These are phyloP conservation scores for Suillus ampliporus DNA, from an alignment of 768 basidiomycete genomes.

Conservation along the genomic window DNA sequence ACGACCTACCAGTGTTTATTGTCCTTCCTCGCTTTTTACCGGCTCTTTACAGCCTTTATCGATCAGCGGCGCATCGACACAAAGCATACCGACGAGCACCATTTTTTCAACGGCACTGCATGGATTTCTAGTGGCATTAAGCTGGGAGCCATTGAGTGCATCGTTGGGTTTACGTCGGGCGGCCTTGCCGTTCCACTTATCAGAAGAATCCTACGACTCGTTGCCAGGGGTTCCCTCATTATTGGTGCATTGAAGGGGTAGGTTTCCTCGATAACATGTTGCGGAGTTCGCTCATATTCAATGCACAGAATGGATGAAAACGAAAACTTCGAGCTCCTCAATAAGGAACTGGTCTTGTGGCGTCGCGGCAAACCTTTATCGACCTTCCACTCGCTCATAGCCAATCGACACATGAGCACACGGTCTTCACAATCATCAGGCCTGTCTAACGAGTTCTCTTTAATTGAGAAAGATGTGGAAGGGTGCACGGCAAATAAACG, in stretches of 20 bases:
- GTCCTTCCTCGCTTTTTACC: constrained; percentile 64
- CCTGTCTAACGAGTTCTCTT: constrained; percentile 12
- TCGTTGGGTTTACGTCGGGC: constrained; percentile 63
- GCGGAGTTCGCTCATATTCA: background rate
- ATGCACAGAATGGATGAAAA: constrained; percentile 48
- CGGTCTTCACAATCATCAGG: constrained; percentile 52
- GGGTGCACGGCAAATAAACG: constrained; percentile 37
- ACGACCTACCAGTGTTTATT: constrained; percentile 60
- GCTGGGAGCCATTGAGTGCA: constrained; percentile 67
- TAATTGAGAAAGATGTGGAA: constrained; percentile 13
- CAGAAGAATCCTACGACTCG: constrained; percentile 61
- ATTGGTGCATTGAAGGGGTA: constrained; percentile 75
- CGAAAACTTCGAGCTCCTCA: constrained; percentile 58
- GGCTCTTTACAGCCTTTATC: constrained; percentile 55
- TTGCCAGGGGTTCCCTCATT: constrained; percentile 58
- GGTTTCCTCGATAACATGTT: constrained; percentile 24
- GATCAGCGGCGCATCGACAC: constrained; percentile 59
- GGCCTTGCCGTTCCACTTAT: constrained; percentile 58
- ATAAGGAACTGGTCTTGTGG: constrained; percentile 41
- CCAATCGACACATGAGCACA: constrained; percentile 58
- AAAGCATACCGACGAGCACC: constrained; percentile 48
- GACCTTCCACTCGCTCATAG: constrained; percentile 51
- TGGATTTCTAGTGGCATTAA: constrained; percentile 70
- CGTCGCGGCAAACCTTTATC: constrained; percentile 40
- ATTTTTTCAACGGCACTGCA: constrained; percentile 60